A percentile compares a stretch with the other conserved stretches of the same genome.
Evolutionary conservation across 371 early-diverging fungal species (phyloP).

Genomic region (Mortierella sp.): DNA sequence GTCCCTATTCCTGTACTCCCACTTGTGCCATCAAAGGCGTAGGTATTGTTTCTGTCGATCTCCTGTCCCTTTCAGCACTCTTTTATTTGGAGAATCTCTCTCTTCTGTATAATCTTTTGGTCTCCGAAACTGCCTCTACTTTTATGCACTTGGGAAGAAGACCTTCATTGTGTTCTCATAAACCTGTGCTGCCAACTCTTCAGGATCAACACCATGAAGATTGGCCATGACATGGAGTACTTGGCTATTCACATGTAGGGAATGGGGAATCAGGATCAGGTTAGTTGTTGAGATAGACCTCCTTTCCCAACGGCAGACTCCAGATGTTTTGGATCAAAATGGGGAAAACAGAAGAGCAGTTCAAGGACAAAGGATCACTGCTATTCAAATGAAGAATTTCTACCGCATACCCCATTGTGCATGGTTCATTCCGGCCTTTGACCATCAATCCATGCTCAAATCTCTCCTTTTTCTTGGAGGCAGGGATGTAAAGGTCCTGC

Average conservation of each 20-base stretch:
- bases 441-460: conserved; percentile 78
- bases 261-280: background rate
- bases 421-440: conserved; percentile 91
- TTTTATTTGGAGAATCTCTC: no score
- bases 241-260: conserved; percentile 52
- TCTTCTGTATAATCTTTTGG: no score
- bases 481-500: conserved; percentile 54
- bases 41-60: no score
- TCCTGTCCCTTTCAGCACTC: no score
- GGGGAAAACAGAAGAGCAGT: background rate
- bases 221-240: conserved; percentile 69
- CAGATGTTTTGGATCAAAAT: background rate
- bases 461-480: conserved; percentile 74
- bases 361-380: no score
- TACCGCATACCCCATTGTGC: conserved; percentile 67
- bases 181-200: conserved; percentile 63
- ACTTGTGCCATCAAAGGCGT: no score
- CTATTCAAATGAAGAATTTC: background rate
- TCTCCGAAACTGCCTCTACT: no score
- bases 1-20: no score
- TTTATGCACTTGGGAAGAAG: conserved; percentile 55
- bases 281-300: background rate
- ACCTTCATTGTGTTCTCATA: conserved; percentile 69
- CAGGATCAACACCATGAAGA: conserved; percentile 60
- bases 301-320: no score